These are phyloP conservation scores for Corymbia calophylla DNA, from an alignment of 441 rosid species.

Conservation along the genomic window DNA sequence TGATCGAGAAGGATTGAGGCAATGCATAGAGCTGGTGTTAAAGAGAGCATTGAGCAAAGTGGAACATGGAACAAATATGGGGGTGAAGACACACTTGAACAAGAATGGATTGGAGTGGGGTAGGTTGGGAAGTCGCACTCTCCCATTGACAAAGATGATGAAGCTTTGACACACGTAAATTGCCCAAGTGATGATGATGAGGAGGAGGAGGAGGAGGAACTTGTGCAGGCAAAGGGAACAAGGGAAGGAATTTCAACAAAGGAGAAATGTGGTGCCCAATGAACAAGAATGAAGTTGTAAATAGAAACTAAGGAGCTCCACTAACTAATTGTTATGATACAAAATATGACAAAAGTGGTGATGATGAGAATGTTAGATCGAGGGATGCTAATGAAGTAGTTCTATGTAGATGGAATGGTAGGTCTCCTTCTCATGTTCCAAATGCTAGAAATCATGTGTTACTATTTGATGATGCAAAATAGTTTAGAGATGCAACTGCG, in stretches of 20 bases:
- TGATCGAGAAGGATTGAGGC: not conserved
- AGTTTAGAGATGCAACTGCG: not conserved
- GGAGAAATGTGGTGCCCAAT: not conserved
- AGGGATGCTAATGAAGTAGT: too few species aligned
- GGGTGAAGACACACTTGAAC: not conserved
- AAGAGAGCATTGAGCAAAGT: rapidly evolving
- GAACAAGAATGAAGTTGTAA: not conserved
- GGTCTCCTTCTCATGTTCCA: not conserved
- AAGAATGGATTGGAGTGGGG: not conserved
- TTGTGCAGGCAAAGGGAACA: not conserved
- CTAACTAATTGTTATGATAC: not conserved
- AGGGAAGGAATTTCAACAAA: not conserved
- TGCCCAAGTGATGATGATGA: not conserved
- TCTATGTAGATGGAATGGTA: not conserved
- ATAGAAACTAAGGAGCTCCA: not conserved
- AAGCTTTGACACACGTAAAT: not conserved
- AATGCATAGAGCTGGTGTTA: not conserved
- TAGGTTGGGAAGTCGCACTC: not conserved
- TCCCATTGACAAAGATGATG: not conserved
- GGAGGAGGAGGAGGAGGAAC: too few species aligned
- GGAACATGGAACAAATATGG: not conserved
- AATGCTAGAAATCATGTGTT: not conserved
- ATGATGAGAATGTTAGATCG: not conserved
- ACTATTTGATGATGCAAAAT: not conserved
- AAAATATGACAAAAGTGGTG: not conserved